A percentile compares a stretch with the other conserved stretches of the same genome.
Evolutionary conservation across 73 alveolate genomes (phyloP).

Genomic region (Effrenium voratum): DNA sequence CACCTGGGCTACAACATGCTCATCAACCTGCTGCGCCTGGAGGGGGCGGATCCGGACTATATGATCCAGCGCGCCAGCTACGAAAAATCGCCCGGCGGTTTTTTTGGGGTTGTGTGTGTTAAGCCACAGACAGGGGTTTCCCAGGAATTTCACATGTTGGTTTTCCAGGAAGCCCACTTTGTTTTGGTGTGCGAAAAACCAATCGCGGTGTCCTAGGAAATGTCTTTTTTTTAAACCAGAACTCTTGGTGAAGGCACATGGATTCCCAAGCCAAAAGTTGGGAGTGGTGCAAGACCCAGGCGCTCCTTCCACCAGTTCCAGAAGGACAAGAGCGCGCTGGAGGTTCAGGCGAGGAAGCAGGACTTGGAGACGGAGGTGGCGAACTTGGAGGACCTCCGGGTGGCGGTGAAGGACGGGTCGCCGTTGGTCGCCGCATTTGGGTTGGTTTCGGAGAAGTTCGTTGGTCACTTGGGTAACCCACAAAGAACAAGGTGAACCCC

Average conservation of each 20-base stretch:
- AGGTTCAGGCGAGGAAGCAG: constrained; percentile 84
- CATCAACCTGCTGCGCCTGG: constrained; percentile 97
- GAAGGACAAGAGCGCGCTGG: constrained; percentile 67
- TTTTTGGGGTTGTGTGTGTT: too few species aligned
- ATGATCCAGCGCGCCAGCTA: too few species aligned
- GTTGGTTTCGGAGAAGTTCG: too few species aligned
- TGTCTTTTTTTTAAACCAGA: neutral
- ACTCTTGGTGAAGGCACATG: too few species aligned
- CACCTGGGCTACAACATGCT: constrained; percentile 99
- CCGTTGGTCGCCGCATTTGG: too few species aligned
- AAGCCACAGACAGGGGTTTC: too few species aligned
- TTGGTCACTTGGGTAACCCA: too few species aligned
- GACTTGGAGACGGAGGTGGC: constrained; percentile 94
- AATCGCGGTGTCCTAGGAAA: neutral
- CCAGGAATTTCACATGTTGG: constrained; percentile 98
- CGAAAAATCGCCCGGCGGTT: too few species aligned
- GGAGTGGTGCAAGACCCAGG: too few species aligned
- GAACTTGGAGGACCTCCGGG: constrained; percentile 68
- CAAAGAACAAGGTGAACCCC: neutral
- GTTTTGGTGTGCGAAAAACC: too few species aligned
- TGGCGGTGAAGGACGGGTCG: constrained; percentile 63
- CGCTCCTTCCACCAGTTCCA: neutral
- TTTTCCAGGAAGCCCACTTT: neutral
- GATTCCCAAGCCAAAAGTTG: too few species aligned
- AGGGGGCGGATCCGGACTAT: constrained; percentile 96